Evolutionary conservation across 2,329 filamentous ascomycete species (phyloP), one percentile per base, ranked within the genome.

Genomic region (Xylaria sp.): DNA sequence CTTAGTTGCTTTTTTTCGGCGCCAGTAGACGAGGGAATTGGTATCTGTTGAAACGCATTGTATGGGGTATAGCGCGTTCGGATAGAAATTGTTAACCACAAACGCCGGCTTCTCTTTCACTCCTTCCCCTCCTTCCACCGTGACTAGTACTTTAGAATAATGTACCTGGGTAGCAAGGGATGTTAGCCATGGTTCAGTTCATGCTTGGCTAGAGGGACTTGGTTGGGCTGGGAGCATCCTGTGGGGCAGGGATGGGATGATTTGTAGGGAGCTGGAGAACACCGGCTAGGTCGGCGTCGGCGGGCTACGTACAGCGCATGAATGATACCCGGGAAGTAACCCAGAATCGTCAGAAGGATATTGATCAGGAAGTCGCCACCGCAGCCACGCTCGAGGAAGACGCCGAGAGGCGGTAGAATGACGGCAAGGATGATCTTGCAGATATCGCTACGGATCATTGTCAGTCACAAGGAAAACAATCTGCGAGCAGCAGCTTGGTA

Each of bases 331-430:
- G 89, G 89, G 76, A 91, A 86, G 81, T 89, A 90, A 81, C 88
- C 89, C 77, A 90, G 83, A 73, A 91, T 87, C 72, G 90, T 93
- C 81, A 93, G 83, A 76, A 92, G 85, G 81, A 93, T 89, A 86
- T 93, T 93, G 86, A 94, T 93, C 80, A 91, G 84, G 78, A 94
- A 84, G 78, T 93, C 91, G 74, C 89, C 88, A 80, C 88, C 88
- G 81, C 91, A 93, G 76, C 92, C 92, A 74, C 90, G 88, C 88
- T 93, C 91, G 72, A 94, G 89, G 87, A 94, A 93, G 78, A 94
- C 92, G 83, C 91, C 91, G 56, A 94, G 82, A 77, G 92, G 92
- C 66, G 92, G 92, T 65, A 94, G 86, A 82, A 94, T 81, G 84
- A 94, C 85, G 84, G 92, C 92, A 81, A 94, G 85, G 82, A 94